phyloP scores from a whole-genome alignment of 163 green algal genomes.

The Scenedesmus sp. region DNA sequence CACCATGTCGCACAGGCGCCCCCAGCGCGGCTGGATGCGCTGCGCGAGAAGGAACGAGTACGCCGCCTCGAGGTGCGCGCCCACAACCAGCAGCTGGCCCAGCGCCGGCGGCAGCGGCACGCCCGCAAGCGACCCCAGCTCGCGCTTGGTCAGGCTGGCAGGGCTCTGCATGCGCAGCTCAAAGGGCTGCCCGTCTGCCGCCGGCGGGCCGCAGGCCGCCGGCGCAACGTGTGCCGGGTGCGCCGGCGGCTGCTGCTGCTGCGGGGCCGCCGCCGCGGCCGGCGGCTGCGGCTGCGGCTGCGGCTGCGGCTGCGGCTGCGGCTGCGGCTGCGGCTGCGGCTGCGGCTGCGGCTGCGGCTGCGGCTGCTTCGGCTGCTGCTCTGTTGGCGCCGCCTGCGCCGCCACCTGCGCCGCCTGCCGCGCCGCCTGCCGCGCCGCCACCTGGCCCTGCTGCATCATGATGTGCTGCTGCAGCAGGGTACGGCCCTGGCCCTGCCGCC shows the following conservation, averaged over 20 bases:
- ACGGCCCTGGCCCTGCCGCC: constrained; percentile 7
- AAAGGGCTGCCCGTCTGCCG: too few relatives aligned
- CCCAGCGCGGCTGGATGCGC: constrained; percentile 30
- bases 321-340: neutral
- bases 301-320: too few relatives aligned
- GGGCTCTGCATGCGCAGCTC: too few relatives aligned
- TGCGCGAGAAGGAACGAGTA: constrained; percentile 38
- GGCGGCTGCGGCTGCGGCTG: neutral
- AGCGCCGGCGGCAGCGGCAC: constrained; percentile 25
- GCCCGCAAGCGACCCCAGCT: neutral
- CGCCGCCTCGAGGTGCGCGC: neutral
- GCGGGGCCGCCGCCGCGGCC: neutral
- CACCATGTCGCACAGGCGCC: constrained; percentile 14
- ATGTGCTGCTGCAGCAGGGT: constrained; percentile 46
- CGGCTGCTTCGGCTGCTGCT: constrained; percentile 4
- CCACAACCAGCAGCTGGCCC: constrained; percentile 19
- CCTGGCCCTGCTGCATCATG: constrained; percentile 26
- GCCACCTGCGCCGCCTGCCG: constrained; percentile 8
- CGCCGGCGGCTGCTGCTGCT: constrained; percentile 4
- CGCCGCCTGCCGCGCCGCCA: neutral
- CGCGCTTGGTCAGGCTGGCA: neutral
- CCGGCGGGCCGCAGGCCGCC: too few relatives aligned
- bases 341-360: constrained; percentile 11
- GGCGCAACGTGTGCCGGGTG: too few relatives aligned
- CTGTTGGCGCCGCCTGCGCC: neutral